These are phyloP conservation scores for Hippophae gyantsensis DNA, from an alignment of 306 rosid species.

Conservation along the genomic window DNA sequence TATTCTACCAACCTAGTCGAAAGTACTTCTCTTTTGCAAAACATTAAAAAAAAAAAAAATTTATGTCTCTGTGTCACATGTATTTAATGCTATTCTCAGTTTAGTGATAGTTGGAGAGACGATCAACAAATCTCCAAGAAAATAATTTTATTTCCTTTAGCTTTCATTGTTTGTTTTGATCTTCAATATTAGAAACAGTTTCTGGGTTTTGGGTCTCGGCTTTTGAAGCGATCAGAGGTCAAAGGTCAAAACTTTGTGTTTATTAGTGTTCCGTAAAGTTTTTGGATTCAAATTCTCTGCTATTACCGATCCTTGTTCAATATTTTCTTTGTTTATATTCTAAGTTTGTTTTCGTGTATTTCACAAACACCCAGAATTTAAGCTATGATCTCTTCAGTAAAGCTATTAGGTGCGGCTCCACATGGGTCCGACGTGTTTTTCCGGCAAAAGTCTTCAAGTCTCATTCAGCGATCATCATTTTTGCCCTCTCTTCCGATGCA, in stretches of 20 bases:
- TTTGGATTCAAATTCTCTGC: background rate
- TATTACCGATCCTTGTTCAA: background rate
- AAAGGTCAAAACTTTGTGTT: background rate
- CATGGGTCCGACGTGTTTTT: slow-evolving; percentile 21
- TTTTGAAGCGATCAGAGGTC: background rate
- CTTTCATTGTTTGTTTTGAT: too few relatives aligned
- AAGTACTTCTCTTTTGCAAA: background rate
- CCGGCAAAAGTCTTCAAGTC: slow-evolving; percentile 17
- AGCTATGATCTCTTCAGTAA: slow-evolving; percentile 34
- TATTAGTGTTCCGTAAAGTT: background rate
- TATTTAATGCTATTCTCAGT: too few relatives aligned
- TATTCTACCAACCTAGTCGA: background rate
- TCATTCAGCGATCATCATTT: slow-evolving; percentile 24
- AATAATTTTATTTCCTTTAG: too few relatives aligned
- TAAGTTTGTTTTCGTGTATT: background rate
- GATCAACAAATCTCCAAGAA: too few relatives aligned
- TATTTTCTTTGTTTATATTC: background rate
- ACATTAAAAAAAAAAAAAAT: too few relatives aligned
- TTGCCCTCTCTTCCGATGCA: slow-evolving; percentile 19
- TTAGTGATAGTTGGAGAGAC: too few relatives aligned
- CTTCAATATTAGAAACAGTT: background rate
- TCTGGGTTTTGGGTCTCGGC: background rate
- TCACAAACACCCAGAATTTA: background rate
- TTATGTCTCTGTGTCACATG: too few relatives aligned
- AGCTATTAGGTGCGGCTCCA: slow-evolving; percentile 17